phyloP scores from a whole-genome alignment of 345 rosid species.

The Acer saccharum region DNA sequence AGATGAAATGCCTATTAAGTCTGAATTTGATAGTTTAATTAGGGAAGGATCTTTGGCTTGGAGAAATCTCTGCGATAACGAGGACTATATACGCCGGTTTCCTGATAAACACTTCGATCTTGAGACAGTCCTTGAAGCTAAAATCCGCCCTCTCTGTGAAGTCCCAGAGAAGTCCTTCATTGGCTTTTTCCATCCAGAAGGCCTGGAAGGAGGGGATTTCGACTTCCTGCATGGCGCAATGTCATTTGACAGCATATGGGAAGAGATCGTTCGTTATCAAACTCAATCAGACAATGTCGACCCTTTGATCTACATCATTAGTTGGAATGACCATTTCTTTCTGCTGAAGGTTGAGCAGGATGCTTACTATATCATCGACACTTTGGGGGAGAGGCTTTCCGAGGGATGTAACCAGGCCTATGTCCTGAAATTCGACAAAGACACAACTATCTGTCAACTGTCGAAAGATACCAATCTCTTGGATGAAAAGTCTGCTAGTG shows the following conservation, averaged over 20 bases:
- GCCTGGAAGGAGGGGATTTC: slow-evolving; percentile 50
- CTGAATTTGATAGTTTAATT: slow-evolving; percentile 61
- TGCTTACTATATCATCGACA: slow-evolving; percentile 69
- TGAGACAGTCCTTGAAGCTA: slow-evolving; percentile 61
- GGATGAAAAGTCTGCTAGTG: slow-evolving; percentile 20
- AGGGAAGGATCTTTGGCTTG: slow-evolving; percentile 69
- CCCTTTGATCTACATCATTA: slow-evolving; percentile 51
- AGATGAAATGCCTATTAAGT: slow-evolving; percentile 55
- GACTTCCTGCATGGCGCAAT: slow-evolving; percentile 64
- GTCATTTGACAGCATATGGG: slow-evolving; percentile 75
- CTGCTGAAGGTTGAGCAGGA: slow-evolving; percentile 58
- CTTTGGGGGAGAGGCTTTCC: slow-evolving; percentile 67
- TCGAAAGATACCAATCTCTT: slow-evolving; percentile 20
- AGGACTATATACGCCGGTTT: slow-evolving; percentile 39
- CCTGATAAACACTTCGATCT: slow-evolving; percentile 81
- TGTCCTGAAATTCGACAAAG: slow-evolving; percentile 53
- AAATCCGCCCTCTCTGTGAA: slow-evolving; percentile 46
- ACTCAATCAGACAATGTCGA: slow-evolving; percentile 16
- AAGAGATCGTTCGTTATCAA: slow-evolving; percentile 41
- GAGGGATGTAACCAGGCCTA: slow-evolving; percentile 70
- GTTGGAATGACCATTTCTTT: slow-evolving; percentile 82
- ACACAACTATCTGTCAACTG: slow-evolving; percentile 36
- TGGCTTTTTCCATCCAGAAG: slow-evolving; percentile 70
- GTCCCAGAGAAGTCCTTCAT: slow-evolving; percentile 52
- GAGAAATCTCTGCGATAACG: slow-evolving; percentile 70